Conservation (phyloP, 345 rosid species). For the Arabidopsis arenosa region DNA sequence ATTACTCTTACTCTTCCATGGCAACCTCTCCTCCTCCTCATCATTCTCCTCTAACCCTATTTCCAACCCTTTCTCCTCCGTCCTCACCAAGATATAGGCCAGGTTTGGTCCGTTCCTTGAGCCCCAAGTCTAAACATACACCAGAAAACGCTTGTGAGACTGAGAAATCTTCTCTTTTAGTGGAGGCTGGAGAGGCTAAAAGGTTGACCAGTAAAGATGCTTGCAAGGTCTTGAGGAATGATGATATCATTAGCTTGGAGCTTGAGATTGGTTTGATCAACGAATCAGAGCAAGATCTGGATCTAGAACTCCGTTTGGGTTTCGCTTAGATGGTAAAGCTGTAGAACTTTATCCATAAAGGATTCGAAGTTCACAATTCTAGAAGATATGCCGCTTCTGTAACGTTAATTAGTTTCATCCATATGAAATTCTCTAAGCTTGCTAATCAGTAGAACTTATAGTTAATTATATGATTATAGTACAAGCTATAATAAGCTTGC, state of each 20-base stretch:
- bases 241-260: constrained; percentile 57
- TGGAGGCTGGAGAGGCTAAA: constrained; percentile 45
- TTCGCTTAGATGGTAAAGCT: constrained; percentile 49
- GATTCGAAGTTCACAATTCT: constrained; percentile 9
- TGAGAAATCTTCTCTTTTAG: constrained; percentile 26
- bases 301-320: constrained; percentile 95
- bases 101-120: constrained; percentile 44
- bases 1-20: constrained; percentile 51
- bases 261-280: constrained; percentile 68
- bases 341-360: constrained; percentile 2
- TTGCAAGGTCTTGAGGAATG: constrained; percentile 48
- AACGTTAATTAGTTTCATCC: constrained; percentile 17
- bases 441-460: constrained; percentile 19
- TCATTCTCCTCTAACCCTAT: constrained; percentile 52
- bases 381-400: constrained; percentile 24
- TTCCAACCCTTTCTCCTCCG: constrained; percentile 51
- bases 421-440: constrained; percentile 23
- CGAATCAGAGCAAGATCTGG: constrained; percentile 66
- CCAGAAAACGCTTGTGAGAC: constrained; percentile 35
- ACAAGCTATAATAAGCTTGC: constrained; percentile 26
- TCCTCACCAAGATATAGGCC: constrained; percentile 25
- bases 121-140: constrained; percentile 36
- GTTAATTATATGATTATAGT: constrained; percentile 22
- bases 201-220: constrained; percentile 48
- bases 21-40: constrained; percentile 47